A percentile compares a stretch with the other conserved stretches of the same genome.
These are phyloP conservation scores for Thalassiosira profunda DNA, from an alignment of 108 stramenopile genomes.

Conservation along the genomic window DNA sequence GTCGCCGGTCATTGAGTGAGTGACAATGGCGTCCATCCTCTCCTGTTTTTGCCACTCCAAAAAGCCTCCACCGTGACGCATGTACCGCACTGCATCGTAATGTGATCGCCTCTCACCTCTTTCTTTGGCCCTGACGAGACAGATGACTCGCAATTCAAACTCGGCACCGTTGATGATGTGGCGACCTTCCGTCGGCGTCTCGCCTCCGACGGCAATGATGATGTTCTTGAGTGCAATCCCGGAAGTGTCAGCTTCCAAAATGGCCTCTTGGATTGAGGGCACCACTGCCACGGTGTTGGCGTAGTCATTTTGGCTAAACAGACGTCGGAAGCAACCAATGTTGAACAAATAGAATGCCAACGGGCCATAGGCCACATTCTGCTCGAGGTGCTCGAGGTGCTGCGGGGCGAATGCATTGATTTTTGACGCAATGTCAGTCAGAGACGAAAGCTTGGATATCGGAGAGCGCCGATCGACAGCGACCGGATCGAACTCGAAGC, in stretches of 20 bases:
- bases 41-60: background rate
- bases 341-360: background rate
- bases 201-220: background rate
- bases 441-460: background rate
- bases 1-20: background rate
- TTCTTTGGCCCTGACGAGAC: too few relatives aligned
- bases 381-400: background rate
- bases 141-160: constrained; percentile 1
- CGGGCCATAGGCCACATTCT: background rate
- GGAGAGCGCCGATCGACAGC: background rate
- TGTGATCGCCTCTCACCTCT: background rate
- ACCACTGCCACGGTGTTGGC: background rate
- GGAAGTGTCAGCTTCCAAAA: background rate
- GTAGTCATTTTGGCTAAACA: background rate
- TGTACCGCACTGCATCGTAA: background rate
- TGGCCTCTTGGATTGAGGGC: background rate
- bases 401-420: background rate
- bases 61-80: background rate
- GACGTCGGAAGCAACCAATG: background rate
- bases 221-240: background rate
- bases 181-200: background rate
- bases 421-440: background rate
- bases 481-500: background rate
- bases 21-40: background rate
- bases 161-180: background rate